Evolutionary conservation across 345 rosid species (phyloP).

Genomic region (Excoecaria agallocha): DNA sequence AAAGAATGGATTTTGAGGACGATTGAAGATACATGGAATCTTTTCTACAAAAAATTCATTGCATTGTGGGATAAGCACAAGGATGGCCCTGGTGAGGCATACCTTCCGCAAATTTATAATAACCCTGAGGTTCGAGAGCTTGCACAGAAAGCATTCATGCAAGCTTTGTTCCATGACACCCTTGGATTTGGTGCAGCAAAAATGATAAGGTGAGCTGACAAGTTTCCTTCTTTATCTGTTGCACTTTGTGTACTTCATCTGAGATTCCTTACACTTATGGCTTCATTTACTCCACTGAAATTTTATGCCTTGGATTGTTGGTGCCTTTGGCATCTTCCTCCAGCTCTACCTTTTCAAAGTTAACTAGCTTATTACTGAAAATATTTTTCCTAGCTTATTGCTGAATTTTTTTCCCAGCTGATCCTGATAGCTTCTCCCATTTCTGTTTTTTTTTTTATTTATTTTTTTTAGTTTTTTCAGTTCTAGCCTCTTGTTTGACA

Average conservation of each 20-base stretch:
- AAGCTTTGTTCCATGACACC: constrained; percentile 68
- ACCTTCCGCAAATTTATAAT: constrained; percentile 73
- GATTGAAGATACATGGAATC: constrained; percentile 74
- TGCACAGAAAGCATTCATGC: constrained; percentile 58
- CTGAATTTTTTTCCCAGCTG: too few species aligned
- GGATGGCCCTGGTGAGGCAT: constrained; percentile 85
- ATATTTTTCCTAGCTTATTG: too few species aligned
- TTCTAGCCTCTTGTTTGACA: too few species aligned
- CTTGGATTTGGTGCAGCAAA: constrained; percentile 97
- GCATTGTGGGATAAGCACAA: constrained; percentile 73
- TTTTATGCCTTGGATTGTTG: neutral
- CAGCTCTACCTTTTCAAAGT: neutral
- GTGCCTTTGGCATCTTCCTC: neutral
- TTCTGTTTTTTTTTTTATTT: too few species aligned
- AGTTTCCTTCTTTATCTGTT: neutral
- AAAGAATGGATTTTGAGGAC: constrained; percentile 76
- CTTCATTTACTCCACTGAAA: neutral
- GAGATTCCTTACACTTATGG: neutral
- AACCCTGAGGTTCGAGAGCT: constrained; percentile 59
- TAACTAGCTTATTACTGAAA: neutral
- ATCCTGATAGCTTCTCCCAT: too few species aligned
- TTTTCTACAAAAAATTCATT: constrained; percentile 58
- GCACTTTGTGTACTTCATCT: constrained; percentile 1
- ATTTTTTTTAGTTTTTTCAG: too few species aligned
- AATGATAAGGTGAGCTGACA: constrained; percentile 69